A percentile compares a stretch with the other conserved stretches of the same genome.
phyloP scores from a whole-genome alignment of 345 rosid species.

The Noccaea caerulescens region DNA sequence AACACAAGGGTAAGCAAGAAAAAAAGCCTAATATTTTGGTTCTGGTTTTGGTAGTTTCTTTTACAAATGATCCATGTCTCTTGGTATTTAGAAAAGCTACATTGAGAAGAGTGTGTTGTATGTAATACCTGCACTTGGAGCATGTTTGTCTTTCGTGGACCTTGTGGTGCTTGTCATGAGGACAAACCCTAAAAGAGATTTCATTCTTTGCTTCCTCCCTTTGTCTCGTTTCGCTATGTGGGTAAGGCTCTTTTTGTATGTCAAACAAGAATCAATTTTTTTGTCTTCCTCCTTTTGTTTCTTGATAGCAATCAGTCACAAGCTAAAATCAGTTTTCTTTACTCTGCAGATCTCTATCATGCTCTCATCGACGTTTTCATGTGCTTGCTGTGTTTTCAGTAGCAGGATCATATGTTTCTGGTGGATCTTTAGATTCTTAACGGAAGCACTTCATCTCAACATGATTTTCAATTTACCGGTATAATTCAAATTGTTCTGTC shows the following conservation, averaged over 20 bases:
- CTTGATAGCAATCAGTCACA: background rate
- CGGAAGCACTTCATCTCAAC: constrained; percentile 54
- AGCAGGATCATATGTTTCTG: constrained; percentile 62
- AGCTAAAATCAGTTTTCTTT: background rate
- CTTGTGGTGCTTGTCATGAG: constrained; percentile 48
- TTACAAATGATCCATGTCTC: constrained; percentile 5
- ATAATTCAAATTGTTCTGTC: constrained; percentile 33
- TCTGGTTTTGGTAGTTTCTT: constrained; percentile 13
- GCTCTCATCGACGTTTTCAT: constrained; percentile 48
- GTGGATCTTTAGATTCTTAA: constrained; percentile 67
- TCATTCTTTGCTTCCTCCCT: constrained; percentile 52
- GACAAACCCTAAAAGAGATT: constrained; percentile 49
- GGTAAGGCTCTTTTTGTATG: constrained; percentile 54
- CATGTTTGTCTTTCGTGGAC: constrained; percentile 63
- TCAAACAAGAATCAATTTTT: background rate
- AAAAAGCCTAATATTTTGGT: background rate
- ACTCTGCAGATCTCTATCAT: constrained; percentile 52
- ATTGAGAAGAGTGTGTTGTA: constrained; percentile 55
- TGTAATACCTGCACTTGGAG: constrained; percentile 64
- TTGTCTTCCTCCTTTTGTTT: constrained; percentile 13
- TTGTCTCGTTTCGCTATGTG: constrained; percentile 61
- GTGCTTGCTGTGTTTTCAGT: constrained; percentile 48
- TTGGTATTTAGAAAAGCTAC: constrained; percentile 49
- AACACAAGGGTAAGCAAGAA: constrained; percentile 51
- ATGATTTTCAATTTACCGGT: constrained; percentile 47